phyloP scores from a whole-genome alignment of 1,284 basidiomycete species.

The Amylostereum areolatum region DNA sequence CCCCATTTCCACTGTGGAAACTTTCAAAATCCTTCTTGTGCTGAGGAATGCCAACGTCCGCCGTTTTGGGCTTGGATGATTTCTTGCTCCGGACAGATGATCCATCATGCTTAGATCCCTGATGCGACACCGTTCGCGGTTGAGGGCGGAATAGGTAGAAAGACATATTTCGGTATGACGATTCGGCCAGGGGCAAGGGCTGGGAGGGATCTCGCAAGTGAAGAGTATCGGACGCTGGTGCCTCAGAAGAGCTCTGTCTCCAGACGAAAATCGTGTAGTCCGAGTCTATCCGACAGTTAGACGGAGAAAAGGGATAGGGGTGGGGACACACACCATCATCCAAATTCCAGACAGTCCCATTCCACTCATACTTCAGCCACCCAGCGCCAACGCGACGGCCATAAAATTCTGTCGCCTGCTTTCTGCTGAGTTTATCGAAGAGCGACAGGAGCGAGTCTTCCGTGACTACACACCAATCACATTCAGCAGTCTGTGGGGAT shows the following conservation, averaged over 20 bases:
- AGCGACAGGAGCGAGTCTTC: constrained; percentile 59
- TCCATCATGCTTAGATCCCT: constrained; percentile 20
- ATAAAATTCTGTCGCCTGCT: constrained; percentile 48
- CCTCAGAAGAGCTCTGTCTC: constrained; percentile 44
- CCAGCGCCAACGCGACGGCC: constrained; percentile 59
- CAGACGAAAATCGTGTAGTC: constrained; percentile 77
- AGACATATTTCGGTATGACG: constrained; percentile 60
- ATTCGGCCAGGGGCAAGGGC: constrained; percentile 47
- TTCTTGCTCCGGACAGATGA: constrained; percentile 31
- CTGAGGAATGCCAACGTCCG: constrained; percentile 41
- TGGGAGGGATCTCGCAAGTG: constrained; percentile 57
- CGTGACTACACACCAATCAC: constrained; percentile 37
- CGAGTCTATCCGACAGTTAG: constrained; percentile 40
- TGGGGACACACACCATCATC: constrained; percentile 56
- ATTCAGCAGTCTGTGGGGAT: too few relatives aligned
- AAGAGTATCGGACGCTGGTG: constrained; percentile 41
- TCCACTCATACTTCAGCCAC: constrained; percentile 79
- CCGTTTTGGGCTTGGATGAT: constrained; percentile 22
- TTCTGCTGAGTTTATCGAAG: constrained; percentile 64
- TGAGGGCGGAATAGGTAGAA: constrained; percentile 60
- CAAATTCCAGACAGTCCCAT: constrained; percentile 68
- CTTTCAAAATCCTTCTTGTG: constrained; percentile 76
- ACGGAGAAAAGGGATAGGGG: not conserved
- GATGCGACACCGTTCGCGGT: constrained; percentile 16
- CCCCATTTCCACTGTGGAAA: constrained; percentile 89